Evolutionary conservation across 225 moss, liverwort and hornwort genomes (phyloP).

Genomic region (Bryoerythrophyllum caledonicum): DNA sequence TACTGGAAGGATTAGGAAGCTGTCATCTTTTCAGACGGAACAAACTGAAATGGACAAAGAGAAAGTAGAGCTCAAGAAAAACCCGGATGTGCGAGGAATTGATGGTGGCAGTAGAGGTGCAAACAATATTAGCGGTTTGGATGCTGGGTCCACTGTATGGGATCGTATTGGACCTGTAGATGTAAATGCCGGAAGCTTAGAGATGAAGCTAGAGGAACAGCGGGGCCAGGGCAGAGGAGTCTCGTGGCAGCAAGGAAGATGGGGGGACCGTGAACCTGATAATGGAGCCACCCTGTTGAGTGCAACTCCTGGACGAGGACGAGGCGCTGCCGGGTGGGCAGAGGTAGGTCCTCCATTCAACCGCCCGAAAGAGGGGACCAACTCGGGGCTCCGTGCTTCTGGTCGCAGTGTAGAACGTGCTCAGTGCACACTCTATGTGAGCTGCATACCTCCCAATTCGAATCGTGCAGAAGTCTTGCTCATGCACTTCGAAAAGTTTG

Average conservation of each 20-base stretch:
- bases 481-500: conserved; percentile 90
- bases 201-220: conserved; percentile 66
- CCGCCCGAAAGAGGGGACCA: conserved; percentile 72
- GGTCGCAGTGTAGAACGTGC: conserved; percentile 74
- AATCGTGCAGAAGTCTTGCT: conserved; percentile 83
- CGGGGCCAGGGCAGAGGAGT: conserved; percentile 58
- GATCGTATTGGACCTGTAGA: conserved; percentile 94
- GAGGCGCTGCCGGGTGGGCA: conserved; percentile 58
- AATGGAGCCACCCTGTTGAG: conserved; percentile 38
- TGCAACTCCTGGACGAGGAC: conserved; percentile 56
- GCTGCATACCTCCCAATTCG: conserved; percentile 81
- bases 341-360: conserved; percentile 64
- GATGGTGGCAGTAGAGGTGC: conserved; percentile 58
- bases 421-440: conserved; percentile 90
- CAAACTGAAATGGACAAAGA: conserved; percentile 66
- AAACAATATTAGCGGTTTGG: conserved; percentile 54
- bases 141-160: conserved; percentile 89
- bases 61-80: conserved; percentile 50
- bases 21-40: conserved; percentile 67
- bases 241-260: conserved; percentile 76
- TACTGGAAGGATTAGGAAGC: conserved; percentile 71
- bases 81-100: conserved; percentile 47
- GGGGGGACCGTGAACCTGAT: conserved; percentile 75
- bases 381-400: conserved; percentile 61
- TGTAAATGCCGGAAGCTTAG: conserved; percentile 56